Conservation (phyloP, 495 filamentous ascomycete species). For the Penicillium egyptiacum region DNA sequence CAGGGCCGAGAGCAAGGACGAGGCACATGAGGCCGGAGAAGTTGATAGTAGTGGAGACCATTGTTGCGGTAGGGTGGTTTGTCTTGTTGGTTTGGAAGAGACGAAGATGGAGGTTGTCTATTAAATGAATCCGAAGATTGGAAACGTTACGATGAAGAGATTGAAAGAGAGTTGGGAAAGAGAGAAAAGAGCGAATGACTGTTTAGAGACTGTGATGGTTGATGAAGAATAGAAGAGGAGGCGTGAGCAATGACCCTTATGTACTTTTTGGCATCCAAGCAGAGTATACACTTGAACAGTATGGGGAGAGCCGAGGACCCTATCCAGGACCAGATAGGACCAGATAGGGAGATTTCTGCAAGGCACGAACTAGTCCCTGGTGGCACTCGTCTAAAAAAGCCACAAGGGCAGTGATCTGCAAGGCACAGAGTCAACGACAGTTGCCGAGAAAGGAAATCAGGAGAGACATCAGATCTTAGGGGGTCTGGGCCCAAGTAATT, state of each 20-base stretch:
- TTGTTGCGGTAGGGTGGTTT: slow-evolving; percentile 16
- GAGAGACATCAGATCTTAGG: slow-evolving; percentile 20
- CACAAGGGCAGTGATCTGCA: slow-evolving; percentile 30
- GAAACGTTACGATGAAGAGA: slow-evolving; percentile 4
- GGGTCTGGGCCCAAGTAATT: background rate
- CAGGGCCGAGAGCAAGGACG: slow-evolving; percentile 35
- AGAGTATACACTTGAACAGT: slow-evolving; percentile 10
- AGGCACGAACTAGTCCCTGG: slow-evolving; percentile 29
- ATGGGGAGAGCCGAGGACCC: slow-evolving; percentile 23
- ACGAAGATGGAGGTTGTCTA: slow-evolving; percentile 6
- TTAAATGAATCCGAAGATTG: slow-evolving; percentile 9
- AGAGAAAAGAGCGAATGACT: slow-evolving; percentile 25
- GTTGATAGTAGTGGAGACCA: slow-evolving; percentile 35
- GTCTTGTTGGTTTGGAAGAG: background rate
- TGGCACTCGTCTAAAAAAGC: slow-evolving; percentile 20
- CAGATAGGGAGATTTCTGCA: slow-evolving; percentile 22
- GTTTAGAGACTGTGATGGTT: slow-evolving; percentile 26
- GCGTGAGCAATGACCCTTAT: slow-evolving; percentile 26
- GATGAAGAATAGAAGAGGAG: slow-evolving; percentile 17
- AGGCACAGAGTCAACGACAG: slow-evolving; percentile 22
- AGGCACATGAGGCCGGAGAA: slow-evolving; percentile 40
- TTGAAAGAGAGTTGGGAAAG: slow-evolving; percentile 20
- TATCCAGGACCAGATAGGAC: slow-evolving; percentile 18
- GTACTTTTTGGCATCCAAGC: slow-evolving; percentile 22
- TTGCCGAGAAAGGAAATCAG: slow-evolving; percentile 5